Conservation (phyloP, 2,329 filamentous ascomycete species). For the Colletotrichum plurivorum region DNA sequence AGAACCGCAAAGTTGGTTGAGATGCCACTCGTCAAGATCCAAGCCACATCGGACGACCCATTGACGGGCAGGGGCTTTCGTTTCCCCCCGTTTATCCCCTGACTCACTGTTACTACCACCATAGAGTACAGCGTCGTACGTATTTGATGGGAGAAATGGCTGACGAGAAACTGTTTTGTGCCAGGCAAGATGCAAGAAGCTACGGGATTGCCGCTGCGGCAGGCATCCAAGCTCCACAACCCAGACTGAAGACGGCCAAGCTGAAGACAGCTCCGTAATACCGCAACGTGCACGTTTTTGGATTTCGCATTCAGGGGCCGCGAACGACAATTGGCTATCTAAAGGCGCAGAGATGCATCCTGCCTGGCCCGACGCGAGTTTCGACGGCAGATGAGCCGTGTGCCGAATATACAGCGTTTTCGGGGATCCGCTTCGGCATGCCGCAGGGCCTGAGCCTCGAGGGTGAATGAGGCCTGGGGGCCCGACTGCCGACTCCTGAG, state of each 20-base stretch:
- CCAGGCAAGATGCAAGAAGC: slow-evolving; percentile 2
- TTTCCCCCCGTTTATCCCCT: slow-evolving; percentile 5
- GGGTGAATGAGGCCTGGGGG: neutral
- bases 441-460: neutral
- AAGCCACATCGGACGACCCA: slow-evolving; percentile 38
- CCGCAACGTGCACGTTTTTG: neutral
- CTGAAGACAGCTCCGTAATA: neutral
- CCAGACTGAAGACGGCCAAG: neutral
- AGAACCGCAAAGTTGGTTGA: slow-evolving; percentile 16
- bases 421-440: slow-evolving; percentile 22
- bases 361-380: slow-evolving; percentile 9
- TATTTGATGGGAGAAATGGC: neutral
- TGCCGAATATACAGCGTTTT: slow-evolving; percentile 27
- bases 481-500: neutral
- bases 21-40: slow-evolving; percentile 24
- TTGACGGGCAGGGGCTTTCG: slow-evolving; percentile 1
- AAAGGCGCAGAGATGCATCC: neutral
- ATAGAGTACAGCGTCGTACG: neutral
- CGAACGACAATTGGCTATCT: neutral
- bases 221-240: slow-evolving; percentile 2
- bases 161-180: neutral
- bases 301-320: neutral
- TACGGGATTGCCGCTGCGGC: neutral
- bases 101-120: slow-evolving; percentile 5
- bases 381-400: slow-evolving; percentile 35